These are phyloP conservation scores for Colletotrichum musae DNA, from an alignment of 2,329 filamentous ascomycete genomes.

Conservation along the genomic window DNA sequence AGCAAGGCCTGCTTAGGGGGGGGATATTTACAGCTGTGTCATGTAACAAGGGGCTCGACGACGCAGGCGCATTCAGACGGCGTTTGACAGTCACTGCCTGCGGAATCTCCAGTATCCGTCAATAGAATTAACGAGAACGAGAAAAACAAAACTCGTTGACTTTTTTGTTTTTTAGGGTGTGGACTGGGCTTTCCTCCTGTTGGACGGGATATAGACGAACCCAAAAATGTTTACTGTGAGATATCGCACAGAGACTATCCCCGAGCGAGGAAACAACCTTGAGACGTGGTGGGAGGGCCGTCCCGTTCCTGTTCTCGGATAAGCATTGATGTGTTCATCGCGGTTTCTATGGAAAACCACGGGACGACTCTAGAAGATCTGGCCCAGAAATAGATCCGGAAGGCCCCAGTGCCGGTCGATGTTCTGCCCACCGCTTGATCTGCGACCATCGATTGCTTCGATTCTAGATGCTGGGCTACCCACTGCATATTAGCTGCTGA, in stretches of 20 bases:
- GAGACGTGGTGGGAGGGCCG: background rate
- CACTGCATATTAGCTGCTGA: too few species aligned
- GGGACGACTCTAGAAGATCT: background rate
- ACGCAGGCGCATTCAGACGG: background rate
- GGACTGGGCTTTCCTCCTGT: background rate
- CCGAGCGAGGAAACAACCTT: slow-evolving; percentile 1
- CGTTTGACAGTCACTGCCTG: background rate
- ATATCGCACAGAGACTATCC: too few species aligned
- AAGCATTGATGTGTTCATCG: background rate
- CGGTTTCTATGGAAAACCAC: background rate
- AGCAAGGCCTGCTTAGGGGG: background rate
- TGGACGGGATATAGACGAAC: slow-evolving; percentile 11
- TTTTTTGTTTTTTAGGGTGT: too few species aligned
- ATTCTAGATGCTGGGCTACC: too few species aligned
- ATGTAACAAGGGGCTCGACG: background rate
- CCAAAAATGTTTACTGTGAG: background rate
- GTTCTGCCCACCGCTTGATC: too few species aligned
- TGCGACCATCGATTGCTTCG: too few species aligned
- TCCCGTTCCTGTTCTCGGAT: background rate
- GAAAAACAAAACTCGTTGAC: background rate
- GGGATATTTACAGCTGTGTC: background rate
- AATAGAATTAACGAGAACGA: slow-evolving; percentile 17
- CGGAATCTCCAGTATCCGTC: background rate
- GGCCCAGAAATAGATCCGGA: too few species aligned
- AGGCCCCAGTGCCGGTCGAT: too few species aligned